Base-by-base conservation (phyloP, 148 eudicot species). In the Chenopodium album region DNA sequence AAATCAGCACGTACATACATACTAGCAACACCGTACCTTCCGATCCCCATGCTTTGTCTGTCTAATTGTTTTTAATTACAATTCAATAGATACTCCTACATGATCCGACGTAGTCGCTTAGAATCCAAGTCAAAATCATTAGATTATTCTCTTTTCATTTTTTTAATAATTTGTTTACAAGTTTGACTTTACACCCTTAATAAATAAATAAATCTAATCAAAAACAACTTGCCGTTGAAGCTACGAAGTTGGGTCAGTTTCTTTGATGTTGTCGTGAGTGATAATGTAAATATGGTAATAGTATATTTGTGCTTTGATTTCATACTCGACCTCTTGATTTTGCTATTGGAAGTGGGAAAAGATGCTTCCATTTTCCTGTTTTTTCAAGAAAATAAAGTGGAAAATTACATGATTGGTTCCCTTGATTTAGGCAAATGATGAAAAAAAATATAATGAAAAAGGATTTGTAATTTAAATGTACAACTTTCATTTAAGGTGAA, bases 211-310 rank as follows among this genome's bases (percentile, higher is more conserved):
- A 41, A 2, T 77, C 50, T 60, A 44, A 10, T 77, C 32, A 77
- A 41, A 16, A 60, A 26, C 71, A 50, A 78, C 73, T 78, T 78
- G 72, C 72, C 80, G 37, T 78, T 44, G 54, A 78, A 78, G 44
- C 23, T 78, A 62, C 50, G 68, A 23, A 2, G 54, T 16, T 73
- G 76, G 76, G 34, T 73, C 59, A n/a, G 29, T 23, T 47, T 73
- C 76, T 73, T 73, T 48, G 34, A 73, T 73, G 76, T 26, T 73
- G 32, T 73, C 59, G 4, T 3, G 48, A 73, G 76, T 73, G n/a
- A n/a, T 48, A 13, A 2, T 23, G 26, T 37, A 22, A 9, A 31
- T 31, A 31, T 31, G 32, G 32, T 31, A 31, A 31, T 31, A 31
- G 31, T 0, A 50, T 37, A 50, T 19, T 37, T 4, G 17, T 56